Conservation (phyloP, 192 early-diverging fungal genomes). For the Diversispora eburnea region DNA sequence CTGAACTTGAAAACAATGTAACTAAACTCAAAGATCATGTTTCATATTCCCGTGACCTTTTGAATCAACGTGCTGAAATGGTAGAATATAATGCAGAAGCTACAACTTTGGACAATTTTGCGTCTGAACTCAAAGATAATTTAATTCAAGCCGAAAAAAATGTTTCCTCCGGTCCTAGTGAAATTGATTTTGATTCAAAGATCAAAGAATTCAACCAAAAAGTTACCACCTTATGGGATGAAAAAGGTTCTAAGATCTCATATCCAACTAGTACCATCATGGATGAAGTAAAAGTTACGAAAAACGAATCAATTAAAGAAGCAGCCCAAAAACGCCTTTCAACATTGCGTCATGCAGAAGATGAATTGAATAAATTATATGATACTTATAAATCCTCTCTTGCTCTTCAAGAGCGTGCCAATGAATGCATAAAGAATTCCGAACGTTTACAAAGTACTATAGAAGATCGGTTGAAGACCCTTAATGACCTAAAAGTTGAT, state of each 20-base stretch:
- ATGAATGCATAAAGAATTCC: slow-evolving; percentile 15
- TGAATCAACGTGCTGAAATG: slow-evolving; percentile 10
- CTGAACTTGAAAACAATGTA: slow-evolving; percentile 15
- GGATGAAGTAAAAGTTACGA: slow-evolving; percentile 19
- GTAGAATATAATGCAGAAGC: slow-evolving; percentile 19
- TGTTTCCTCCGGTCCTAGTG: slow-evolving; percentile 9
- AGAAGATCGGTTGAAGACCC: background rate
- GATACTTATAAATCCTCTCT: slow-evolving; percentile 16
- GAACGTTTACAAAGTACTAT: slow-evolving; percentile 19
- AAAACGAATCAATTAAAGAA: slow-evolving; percentile 1
- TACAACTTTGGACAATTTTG: background rate
- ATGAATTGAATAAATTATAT: slow-evolving; percentile 11
- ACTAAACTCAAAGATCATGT: slow-evolving; percentile 16
- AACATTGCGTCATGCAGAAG: background rate
- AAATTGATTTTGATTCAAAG: slow-evolving; percentile 21
- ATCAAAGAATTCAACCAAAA: slow-evolving; percentile 18
- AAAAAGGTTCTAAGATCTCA: slow-evolving; percentile 12
- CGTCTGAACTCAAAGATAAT: background rate
- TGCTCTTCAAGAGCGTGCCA: slow-evolving; percentile 13
- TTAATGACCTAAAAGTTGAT: slow-evolving; percentile 15
- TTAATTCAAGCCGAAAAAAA: slow-evolving; percentile 23
- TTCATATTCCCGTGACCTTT: slow-evolving; percentile 4
- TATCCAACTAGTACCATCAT: slow-evolving; percentile 16
- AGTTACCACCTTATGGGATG: slow-evolving; percentile 3
- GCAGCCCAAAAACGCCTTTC: slow-evolving; percentile 10